Conservation (phyloP, 768 basidiomycete species). For the Trametes meyenii region DNA sequence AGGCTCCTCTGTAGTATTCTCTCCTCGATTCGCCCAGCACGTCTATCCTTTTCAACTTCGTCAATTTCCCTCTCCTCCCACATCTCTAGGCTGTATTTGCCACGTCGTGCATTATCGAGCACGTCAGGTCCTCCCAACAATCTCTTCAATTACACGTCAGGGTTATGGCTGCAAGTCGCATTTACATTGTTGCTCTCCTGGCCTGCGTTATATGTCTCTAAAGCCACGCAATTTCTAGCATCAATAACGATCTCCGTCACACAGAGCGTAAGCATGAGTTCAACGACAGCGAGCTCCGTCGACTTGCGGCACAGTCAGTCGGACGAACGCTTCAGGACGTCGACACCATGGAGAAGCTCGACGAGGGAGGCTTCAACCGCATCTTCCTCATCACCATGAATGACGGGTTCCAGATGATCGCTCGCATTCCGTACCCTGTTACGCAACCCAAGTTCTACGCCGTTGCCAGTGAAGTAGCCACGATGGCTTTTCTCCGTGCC, state of each 20-base stretch:
- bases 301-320: constrained; percentile 50
- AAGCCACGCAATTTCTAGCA: constrained; percentile 8
- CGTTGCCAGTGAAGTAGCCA: constrained; percentile 38
- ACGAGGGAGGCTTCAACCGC: constrained; percentile 43
- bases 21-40: too few relatives aligned
- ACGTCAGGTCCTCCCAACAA: constrained; percentile 1
- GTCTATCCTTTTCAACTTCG: too few relatives aligned
- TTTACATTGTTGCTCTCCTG: constrained; percentile 11
- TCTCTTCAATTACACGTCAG: constrained; percentile 32
- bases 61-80: too few relatives aligned
- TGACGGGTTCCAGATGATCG: constrained; percentile 30
- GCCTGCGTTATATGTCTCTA: not conserved
- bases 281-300: constrained; percentile 45
- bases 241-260: constrained; percentile 43
- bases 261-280: constrained; percentile 47
- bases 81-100: too few relatives aligned
- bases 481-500: constrained; percentile 33
- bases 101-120: too few relatives aligned
- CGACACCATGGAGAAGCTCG: constrained; percentile 43
- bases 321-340: constrained; percentile 41
- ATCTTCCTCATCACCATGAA: constrained; percentile 35
- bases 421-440: constrained; percentile 33
- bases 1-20: too few relatives aligned
- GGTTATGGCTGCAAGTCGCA: constrained; percentile 32
- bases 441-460: constrained; percentile 33